Base-by-base conservation (phyloP, 768 basidiomycete genomes). In the Terana coerulea region DNA sequence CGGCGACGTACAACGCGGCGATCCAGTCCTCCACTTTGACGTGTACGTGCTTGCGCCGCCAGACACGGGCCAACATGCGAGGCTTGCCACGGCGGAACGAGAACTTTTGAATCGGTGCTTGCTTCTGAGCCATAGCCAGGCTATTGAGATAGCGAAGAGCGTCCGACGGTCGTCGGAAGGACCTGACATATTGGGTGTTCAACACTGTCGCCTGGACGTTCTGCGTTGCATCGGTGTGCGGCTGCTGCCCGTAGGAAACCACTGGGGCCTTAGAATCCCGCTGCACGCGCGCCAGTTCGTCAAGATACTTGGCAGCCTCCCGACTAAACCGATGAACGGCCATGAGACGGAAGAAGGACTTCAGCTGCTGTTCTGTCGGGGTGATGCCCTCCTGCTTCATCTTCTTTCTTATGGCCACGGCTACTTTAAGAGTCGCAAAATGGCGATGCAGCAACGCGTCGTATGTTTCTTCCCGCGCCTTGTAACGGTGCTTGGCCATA, bases 401-500 rank as follows among this genome's bases (percentile, higher is more conserved):
- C 28, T 39, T 31, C 10, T 21, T n/a, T 11, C 41, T 21, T 5
- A 55, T 36, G 4, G 44, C 43, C 15, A 10, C 9, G 3, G 54
- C 54, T 6, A 55, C 19, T 25, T 29, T 19, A 8, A 46, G 25
- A 8, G 54, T 55, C 12, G 26, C 21, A 21, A 51, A 46, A 17
- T 14, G 19, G 1, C 25, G 43, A 4, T 30, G 33, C 2, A 55
- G 49, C 8, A 55, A 35, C 3, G 49, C 49, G 25, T 55, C 28
- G 31, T 40, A 51, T 4, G 41, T 41, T 2, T 26, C 17, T n/a
- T 40, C 30, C 15, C 14, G 33, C 10, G 39, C 26, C 10, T 30
- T 25, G 17, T 39, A 17, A n/a, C 42, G 31, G 9, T 49, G 56
- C 11, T 49, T 46, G 5, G 53, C 36, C 59, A 59, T 57, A 1